These are phyloP conservation scores for Potentilla sterilis DNA, from an alignment of 306 rosid species.

Conservation along the genomic window DNA sequence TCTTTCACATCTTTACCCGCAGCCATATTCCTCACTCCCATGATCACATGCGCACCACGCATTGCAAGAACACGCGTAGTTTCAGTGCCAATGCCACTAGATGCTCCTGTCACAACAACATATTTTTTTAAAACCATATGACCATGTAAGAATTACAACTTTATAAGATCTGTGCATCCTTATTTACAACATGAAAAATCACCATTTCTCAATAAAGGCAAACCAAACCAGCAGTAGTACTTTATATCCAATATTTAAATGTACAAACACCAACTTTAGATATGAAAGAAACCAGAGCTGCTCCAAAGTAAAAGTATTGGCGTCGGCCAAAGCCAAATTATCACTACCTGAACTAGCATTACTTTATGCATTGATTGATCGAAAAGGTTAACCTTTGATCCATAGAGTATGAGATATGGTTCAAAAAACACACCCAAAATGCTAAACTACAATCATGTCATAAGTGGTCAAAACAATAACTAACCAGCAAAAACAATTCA, in stretches of 20 bases:
- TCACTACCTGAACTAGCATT: not conserved
- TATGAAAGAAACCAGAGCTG: not conserved
- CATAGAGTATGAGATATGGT: not conserved
- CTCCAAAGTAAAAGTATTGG: not conserved
- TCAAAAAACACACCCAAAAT: not conserved
- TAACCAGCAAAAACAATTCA: not conserved
- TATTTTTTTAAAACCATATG: not conserved
- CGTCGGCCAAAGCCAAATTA: not conserved
- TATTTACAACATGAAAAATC: not conserved
- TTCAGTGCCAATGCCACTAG: slow-evolving; percentile 82
- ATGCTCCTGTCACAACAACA: slow-evolving; percentile 56
- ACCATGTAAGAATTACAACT: not conserved
- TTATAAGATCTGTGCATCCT: not conserved
- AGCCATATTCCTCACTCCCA: slow-evolving; percentile 63
- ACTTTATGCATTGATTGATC: not conserved
- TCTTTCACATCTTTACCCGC: slow-evolving; percentile 53
- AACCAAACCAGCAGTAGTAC: not conserved
- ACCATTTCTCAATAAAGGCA: not conserved
- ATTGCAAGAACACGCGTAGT: slow-evolving; percentile 77
- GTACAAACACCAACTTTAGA: not conserved
- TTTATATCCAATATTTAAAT: not conserved
- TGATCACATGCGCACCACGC: slow-evolving; percentile 81
- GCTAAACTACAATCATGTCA: not conserved
- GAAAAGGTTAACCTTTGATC: not conserved
- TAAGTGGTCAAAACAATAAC: not conserved